Base-by-base conservation (phyloP, 805 yeast genomes). In the Pichia kluyveri region DNA sequence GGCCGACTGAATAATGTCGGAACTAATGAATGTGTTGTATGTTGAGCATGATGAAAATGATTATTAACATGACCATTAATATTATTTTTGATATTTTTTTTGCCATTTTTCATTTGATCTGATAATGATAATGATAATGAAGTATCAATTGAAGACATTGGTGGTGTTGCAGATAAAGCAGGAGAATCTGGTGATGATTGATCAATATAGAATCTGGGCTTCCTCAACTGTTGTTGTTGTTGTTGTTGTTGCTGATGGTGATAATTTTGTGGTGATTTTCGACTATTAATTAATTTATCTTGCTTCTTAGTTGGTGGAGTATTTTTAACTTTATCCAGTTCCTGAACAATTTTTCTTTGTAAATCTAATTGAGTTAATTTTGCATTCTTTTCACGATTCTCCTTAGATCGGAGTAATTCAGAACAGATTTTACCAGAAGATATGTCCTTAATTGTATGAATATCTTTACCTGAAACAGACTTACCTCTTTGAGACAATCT, bases 101-200 rank as follows among this genome's bases (percentile, higher is more conserved):
- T 34, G 4, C 9, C 17, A 12, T 9, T 7, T 34, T 34, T 34
- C 37, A 12, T 11, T 12, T 34, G 17, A 34, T 34, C 17, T 34
- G 37, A 14, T 8, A 34, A 14, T 34, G 32, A 14, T 8, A 34
- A 14, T 34, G 32, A 30, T 12, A 34, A 34, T 12, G 37, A 34
- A 14, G 37, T 14, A 6, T 34, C 37, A 14, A 34, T 14, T 2
- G 43, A 36, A 27, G 38, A 19, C 14, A 34, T 17, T 38, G 41
- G n/a, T 42, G 51, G 18, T 46, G 46, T 12, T 42, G 17, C 40
- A 12, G 37, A 34, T 8, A 34, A 3, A 10, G 8, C 41, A 9
- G 41, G 41, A 4, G 54, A 45, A 26, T 46, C 34, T 38, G 54
- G 45, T 32, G 57, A 40, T 17, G 48, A 45, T 4, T 41, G 38